phyloP scores from a whole-genome alignment of 306 rosid genomes.

The Vicia villosa region DNA sequence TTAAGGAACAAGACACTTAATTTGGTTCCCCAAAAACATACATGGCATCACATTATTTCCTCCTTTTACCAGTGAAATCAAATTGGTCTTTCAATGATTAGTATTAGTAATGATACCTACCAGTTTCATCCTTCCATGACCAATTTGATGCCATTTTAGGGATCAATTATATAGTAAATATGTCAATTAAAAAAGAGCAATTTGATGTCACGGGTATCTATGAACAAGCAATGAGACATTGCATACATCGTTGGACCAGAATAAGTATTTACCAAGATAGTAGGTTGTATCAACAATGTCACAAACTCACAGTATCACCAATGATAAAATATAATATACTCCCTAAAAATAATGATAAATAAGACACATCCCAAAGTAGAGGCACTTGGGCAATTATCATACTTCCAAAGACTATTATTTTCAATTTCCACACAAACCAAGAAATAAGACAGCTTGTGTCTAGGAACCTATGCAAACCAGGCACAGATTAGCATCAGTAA shows the following conservation, averaged over 20 bases:
- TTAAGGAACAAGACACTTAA: conserved; percentile 7
- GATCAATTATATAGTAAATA: not conserved
- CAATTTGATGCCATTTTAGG: not conserved
- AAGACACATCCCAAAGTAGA: conserved; percentile 3
- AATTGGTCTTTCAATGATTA: conserved; percentile 6
- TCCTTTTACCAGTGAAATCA: not conserved
- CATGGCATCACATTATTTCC: conserved; percentile 10
- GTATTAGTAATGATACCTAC: not conserved
- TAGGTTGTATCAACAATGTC: conserved; percentile 4
- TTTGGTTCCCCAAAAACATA: not conserved
- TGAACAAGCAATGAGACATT: not conserved
- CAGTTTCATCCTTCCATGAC: conserved; percentile 3
- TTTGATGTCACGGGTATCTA: conserved; percentile 4
- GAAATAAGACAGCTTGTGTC: conserved; percentile 10
- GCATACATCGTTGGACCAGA: not conserved
- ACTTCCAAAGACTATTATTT: not conserved
- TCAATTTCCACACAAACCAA: conserved; percentile 13
- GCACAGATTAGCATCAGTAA: not conserved
- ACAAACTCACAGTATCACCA: conserved; percentile 17
- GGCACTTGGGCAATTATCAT: conserved; percentile 17
- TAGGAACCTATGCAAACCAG: conserved; percentile 21
- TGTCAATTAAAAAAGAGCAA: not conserved
- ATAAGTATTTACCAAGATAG: not conserved
- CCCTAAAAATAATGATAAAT: conserved; percentile 8
- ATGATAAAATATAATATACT: not conserved